phyloP scores from a whole-genome alignment of 306 rosid species.

The Rosa multiflora region DNA sequence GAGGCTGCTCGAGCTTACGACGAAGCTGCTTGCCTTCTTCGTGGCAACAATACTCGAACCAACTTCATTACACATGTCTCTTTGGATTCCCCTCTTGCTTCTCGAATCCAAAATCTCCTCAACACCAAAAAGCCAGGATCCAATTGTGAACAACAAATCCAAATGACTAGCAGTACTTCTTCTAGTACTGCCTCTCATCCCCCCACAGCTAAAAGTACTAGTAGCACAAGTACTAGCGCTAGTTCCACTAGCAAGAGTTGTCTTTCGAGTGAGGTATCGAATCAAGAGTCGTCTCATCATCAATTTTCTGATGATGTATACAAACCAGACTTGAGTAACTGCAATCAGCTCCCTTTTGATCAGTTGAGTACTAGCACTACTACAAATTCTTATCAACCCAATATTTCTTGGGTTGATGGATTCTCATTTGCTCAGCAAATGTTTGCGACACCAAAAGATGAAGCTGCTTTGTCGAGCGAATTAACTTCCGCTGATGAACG shows the following conservation, averaged over 20 bases:
- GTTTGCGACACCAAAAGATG: slow-evolving; percentile 49
- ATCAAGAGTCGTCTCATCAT: slow-evolving; percentile 14
- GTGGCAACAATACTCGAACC: slow-evolving; percentile 84
- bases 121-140: slow-evolving; percentile 43
- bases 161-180: slow-evolving; percentile 13
- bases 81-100: slow-evolving; percentile 79
- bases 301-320: slow-evolving; percentile 51
- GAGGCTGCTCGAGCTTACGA: slow-evolving; percentile 95
- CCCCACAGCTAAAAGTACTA: not conserved
- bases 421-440: slow-evolving; percentile 47
- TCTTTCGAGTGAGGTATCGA: slow-evolving; percentile 19
- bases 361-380: slow-evolving; percentile 11
- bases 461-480: not conserved
- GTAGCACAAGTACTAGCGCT: slow-evolving; percentile 1
- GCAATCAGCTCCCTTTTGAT: slow-evolving; percentile 31
- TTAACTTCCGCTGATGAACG: slow-evolving; percentile 4
- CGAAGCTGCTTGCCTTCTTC: slow-evolving; percentile 95
- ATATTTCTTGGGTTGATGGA: slow-evolving; percentile 53
- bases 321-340: slow-evolving; percentile 69
- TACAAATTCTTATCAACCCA: slow-evolving; percentile 16
- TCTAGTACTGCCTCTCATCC: not conserved
- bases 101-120: slow-evolving; percentile 67
- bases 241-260: slow-evolving; percentile 2
- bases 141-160: slow-evolving; percentile 4
- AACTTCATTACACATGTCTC: slow-evolving; percentile 83